A percentile compares a stretch with the other conserved stretches of the same genome.
Conservation (phyloP, 2,329 filamentous ascomycete species). For the Aspergillus tubingensis region DNA sequence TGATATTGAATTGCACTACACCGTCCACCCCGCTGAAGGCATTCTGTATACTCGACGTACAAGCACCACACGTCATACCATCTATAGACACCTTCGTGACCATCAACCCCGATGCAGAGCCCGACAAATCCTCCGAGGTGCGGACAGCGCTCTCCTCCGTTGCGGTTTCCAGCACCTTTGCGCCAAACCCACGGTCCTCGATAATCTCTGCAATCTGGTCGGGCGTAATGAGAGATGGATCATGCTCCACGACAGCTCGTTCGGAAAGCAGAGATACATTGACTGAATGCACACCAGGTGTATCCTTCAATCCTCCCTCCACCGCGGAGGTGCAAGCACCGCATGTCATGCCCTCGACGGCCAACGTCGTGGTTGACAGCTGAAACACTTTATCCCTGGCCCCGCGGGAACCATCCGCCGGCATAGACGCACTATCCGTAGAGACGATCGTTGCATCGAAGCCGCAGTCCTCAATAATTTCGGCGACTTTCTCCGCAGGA, state of each 20-base stretch:
- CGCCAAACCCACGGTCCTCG: constrained; percentile 75
- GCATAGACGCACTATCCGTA: constrained; percentile 68
- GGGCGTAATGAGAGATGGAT: constrained; percentile 57
- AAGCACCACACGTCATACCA: constrained; percentile 97
- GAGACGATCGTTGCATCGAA: constrained; percentile 91
- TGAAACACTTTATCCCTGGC: constrained; percentile 31
- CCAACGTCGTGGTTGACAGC: constrained; percentile 70
- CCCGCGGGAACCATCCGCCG: constrained; percentile 40
- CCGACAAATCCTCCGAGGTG: constrained; percentile 35
- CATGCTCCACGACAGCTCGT: constrained; percentile 81
- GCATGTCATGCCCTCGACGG: constrained; percentile 87
- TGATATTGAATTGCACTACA: constrained; percentile 88
- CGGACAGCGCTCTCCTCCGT: constrained; percentile 38
- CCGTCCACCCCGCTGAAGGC: constrained; percentile 78
- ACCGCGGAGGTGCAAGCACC: constrained; percentile 85
- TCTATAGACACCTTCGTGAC: constrained; percentile 87
- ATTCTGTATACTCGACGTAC: constrained; percentile 85
- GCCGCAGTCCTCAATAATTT: constrained; percentile 86
- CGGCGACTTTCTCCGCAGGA: constrained; percentile 72
- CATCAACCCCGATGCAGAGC: constrained; percentile 46
- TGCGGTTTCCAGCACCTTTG: constrained; percentile 72
- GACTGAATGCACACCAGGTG: constrained; percentile 72
- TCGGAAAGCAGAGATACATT: constrained; percentile 83
- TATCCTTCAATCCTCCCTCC: constrained; percentile 75
- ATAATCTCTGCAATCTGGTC: constrained; percentile 60